Evolutionary conservation across 306 rosid species (phyloP).

Genomic region (Inga laurina): DNA sequence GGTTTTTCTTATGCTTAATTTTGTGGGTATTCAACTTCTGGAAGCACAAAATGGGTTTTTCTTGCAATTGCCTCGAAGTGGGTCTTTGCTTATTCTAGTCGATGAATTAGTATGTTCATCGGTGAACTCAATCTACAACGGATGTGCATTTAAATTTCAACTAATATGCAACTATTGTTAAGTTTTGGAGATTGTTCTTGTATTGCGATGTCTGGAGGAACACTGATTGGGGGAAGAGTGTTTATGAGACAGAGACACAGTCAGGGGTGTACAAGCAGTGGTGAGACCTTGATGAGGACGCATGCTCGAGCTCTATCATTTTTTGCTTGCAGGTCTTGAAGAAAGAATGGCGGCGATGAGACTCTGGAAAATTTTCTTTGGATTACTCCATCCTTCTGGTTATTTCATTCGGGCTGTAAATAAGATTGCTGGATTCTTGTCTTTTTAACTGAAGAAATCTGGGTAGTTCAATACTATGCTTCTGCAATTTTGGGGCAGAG

Average conservation of each 20-base stretch:
- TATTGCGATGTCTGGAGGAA: conserved; percentile 83
- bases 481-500: too few species aligned
- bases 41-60: conserved; percentile 37
- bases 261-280: conserved; percentile 88
- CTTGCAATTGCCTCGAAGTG: conserved; percentile 40
- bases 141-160: not conserved
- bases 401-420: too few species aligned
- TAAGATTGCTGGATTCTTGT: too few species aligned
- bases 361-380: conserved; percentile 73
- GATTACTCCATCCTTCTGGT: conserved; percentile 47
- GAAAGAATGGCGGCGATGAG: conserved; percentile 61
- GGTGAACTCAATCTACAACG: conserved; percentile 11
- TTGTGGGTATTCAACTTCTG: not conserved
- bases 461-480: too few species aligned
- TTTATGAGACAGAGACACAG: conserved; percentile 95
- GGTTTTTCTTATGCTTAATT: not conserved
- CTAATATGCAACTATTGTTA: conserved; percentile 26
- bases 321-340: conserved; percentile 43
- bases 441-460: too few species aligned
- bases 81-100: conserved; percentile 30
- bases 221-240: conserved; percentile 76
- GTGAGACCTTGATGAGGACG: conserved; percentile 98
- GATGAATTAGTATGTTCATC: conserved; percentile 36
- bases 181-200: conserved; percentile 40
- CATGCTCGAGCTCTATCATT: conserved; percentile 65